Evolutionary conservation across 2,329 filamentous ascomycete species (phyloP), one percentile per base, ranked within the genome.

Genomic region (Apiospora sp.): DNA sequence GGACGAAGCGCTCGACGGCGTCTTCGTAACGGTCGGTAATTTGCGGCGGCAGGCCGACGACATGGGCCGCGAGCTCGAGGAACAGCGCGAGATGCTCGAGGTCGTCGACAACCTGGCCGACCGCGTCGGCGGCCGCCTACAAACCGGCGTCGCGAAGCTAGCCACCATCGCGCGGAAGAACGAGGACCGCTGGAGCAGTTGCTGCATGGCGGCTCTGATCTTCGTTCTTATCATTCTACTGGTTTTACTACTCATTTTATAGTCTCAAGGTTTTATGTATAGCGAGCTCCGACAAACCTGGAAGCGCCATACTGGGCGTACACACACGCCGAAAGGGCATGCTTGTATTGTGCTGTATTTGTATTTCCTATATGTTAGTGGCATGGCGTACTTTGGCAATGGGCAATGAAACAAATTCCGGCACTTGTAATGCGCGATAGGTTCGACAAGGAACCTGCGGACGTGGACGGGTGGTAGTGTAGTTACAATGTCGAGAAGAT

Each of bases 61-160:
- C 77, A 99, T 99, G 96, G 96, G 96, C 1, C 88, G 96, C 72
- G 96, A 99, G 85, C 87, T 99, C 67, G 97, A 98, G 83, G 96
- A 99, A 85, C 96, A 99, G 87, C 89, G 89, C 30, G 94, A 95
- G 82, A 92, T 98, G 89, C 87, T 99, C 72, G 92, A 96, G 75
- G 92, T 93, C 70, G 93, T 97, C 54, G 96, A 98, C 83, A 89
- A 87, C 43, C 87, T 97, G 72, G 94, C 94, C 4, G 95, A 98
- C 81, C 89, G 96, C 46, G 95, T 99, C 1, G 93, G 94, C 19
- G 93, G 94, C 1, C 92, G 96, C 80, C 83, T 99, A 78, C 91
- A 94, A 84, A 94, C 88, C 72, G 96, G 96, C 27, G 90, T 98
- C 86, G 92, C 94, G 84, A 96, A 93, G 85, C 90, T 99, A 78